Evolutionary conservation across 2,329 filamentous ascomycete genomes (phyloP).

Genomic region (Pestalotiopsis sp.): DNA sequence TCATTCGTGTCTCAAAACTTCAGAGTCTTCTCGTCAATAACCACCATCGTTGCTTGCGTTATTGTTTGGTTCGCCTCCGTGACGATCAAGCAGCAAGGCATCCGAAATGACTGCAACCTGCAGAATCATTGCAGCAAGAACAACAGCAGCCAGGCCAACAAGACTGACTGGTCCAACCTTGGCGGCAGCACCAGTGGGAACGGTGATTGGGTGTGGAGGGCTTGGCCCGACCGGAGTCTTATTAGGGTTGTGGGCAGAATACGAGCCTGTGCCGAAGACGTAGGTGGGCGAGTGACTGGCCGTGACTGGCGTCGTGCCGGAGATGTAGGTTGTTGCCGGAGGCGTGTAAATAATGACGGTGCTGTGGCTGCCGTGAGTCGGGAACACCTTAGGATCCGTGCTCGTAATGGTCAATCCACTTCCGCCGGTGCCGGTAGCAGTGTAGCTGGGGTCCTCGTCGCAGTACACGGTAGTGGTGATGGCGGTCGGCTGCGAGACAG

Average conservation of each 20-base stretch:
- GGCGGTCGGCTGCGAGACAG: constrained; percentile 30
- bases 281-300: constrained; percentile 14
- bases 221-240: constrained; percentile 29
- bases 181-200: constrained; percentile 38
- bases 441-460: constrained; percentile 14
- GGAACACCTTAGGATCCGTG: neutral
- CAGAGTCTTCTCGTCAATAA: neutral
- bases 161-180: constrained; percentile 35
- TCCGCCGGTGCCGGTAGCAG: constrained; percentile 12
- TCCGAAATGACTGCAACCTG: constrained; percentile 21
- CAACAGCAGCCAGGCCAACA: constrained; percentile 33
- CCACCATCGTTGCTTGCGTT: neutral
- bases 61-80: neutral
- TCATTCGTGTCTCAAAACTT: constrained; percentile 13
- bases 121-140: constrained; percentile 37
- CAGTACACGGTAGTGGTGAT: constrained; percentile 28
- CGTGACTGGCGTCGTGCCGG: constrained; percentile 14
- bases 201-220: constrained; percentile 22
- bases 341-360: constrained; percentile 24
- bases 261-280: neutral
- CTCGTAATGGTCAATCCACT: neutral
- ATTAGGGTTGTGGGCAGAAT: constrained; percentile 5
- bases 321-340: constrained; percentile 21
- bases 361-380: constrained; percentile 13
- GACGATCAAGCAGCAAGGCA: neutral